These are phyloP conservation scores for Penicillium expansum DNA, from an alignment of 2,329 filamentous ascomycete species.

Conservation along the genomic window DNA sequence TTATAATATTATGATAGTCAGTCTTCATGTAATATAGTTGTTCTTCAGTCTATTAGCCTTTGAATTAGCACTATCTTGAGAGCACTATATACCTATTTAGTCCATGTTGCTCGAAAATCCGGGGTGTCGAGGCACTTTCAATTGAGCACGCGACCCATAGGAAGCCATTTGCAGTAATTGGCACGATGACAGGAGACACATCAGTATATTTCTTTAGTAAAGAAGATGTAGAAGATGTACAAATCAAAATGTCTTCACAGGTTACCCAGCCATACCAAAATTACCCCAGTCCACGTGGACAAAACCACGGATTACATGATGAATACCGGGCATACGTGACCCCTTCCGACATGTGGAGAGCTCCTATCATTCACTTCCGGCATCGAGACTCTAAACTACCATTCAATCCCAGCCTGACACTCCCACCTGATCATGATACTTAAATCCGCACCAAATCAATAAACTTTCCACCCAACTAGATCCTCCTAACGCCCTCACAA, in stretches of 20 bases:
- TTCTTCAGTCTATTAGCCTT: not conserved
- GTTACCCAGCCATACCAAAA: constrained; percentile 2
- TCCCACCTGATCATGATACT: constrained; percentile 15
- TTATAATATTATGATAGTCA: no score
- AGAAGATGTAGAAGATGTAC: not conserved
- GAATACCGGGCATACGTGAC: constrained; percentile 9
- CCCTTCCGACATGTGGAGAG: constrained; percentile 10
- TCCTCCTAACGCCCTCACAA: constrained; percentile 57
- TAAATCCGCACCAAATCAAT: constrained; percentile 15
- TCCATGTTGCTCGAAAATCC: not conserved
- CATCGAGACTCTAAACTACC: not conserved
- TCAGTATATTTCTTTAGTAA: not conserved
- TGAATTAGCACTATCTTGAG: not conserved
- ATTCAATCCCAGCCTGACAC: not conserved
- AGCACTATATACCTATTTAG: not conserved
- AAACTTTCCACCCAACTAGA: constrained; percentile 16
- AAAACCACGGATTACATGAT: not conserved
- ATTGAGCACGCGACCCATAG: not conserved
- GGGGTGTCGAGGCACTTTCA: not conserved
- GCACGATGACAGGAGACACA: not conserved
- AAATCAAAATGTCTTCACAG: not conserved
- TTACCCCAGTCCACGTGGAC: not conserved
- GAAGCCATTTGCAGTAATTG: not conserved
- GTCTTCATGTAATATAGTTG: not conserved
- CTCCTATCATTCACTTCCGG: constrained; percentile 4